Evolutionary conservation across 805 yeast species (phyloP), one percentile per base, ranked within the genome.

Genomic region (Yarrowia hollandica): DNA sequence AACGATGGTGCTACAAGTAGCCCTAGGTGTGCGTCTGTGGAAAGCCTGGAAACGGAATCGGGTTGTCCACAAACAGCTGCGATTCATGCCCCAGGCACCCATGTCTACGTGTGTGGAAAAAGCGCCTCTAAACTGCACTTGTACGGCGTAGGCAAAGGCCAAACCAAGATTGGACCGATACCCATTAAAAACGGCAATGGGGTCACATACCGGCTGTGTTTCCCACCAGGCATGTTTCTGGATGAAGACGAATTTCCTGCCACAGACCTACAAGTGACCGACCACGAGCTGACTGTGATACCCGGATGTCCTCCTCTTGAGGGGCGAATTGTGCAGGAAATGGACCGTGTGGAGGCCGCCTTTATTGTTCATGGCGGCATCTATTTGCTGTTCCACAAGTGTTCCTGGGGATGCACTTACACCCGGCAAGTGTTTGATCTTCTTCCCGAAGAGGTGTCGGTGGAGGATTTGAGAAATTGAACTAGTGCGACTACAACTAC

Each of bases 151-250:
- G 33, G 23, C 10, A 41, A 41, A 16, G 23, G 48, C 1, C 2
- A 18, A 6, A 3, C 48, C 11, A 41, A 41, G 12, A 26, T 41
- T 18, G 48, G 48, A 0, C 48, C 48, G 10, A 25, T 41, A 11
- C 33, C 48, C 14, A 26, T 41, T 15, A 25, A 7, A 2, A 26
- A 12, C 6, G 48, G 48, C 12, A 12, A 16, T 18, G 48, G 33
- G 11, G 11, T 6, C 11, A 10, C 22, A 7, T 41, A 41, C 48
- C 22, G 48, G 5, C 48, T 41, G 23, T 15, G 15, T 1, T 41
- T 41, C 7, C 48, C 48, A 2, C 48, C 48, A 1, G 48, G 48
- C 21, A 41, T 41, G 48, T 41, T 26, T 16, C 48, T 41, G 2
- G 48, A 41, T 6, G 48, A 26, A 12, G 48, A 41, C 48, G 10